Percentiles rank a stretch among this genome's conserved stretches.
phyloP scores from a whole-genome alignment of 768 basidiomycete genomes.

The Russula ochroleuca region DNA sequence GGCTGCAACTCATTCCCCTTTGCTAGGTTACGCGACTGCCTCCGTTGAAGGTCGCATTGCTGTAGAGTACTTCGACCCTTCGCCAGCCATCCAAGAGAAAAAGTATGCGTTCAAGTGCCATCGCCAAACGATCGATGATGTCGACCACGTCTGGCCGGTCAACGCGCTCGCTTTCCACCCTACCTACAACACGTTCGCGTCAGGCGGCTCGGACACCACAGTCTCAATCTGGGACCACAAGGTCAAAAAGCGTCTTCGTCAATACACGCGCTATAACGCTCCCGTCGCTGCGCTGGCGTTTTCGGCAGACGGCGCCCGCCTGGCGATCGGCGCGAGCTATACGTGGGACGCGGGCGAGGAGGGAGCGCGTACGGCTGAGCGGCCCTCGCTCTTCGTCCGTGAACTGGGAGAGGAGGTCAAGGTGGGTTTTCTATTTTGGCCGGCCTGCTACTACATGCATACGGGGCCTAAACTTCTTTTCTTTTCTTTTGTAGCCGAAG shows the following conservation, averaged over 20 bases:
- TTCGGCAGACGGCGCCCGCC: constrained; percentile 73
- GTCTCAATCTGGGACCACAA: constrained; percentile 98
- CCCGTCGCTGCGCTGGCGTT: constrained; percentile 79
- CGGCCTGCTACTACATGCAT: neutral
- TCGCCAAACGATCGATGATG: constrained; percentile 80
- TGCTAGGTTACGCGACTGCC: constrained; percentile 81
- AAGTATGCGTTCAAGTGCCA: constrained; percentile 99
- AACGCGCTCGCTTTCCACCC: constrained; percentile 95
- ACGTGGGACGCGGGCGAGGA: constrained; percentile 86
- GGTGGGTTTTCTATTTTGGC: constrained; percentile 38
- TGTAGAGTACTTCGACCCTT: constrained; percentile 93
- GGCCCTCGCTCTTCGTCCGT: constrained; percentile 44
- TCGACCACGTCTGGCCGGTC: constrained; percentile 96
- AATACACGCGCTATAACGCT: constrained; percentile 74
- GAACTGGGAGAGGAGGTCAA: constrained; percentile 75
- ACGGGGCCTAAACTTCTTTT: neutral
- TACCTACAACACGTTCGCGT: constrained; percentile 90
- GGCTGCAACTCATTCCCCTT: constrained; percentile 52
- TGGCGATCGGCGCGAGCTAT: constrained; percentile 84
- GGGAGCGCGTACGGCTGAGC: constrained; percentile 58
- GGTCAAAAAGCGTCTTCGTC: constrained; percentile 90
- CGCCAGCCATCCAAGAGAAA: constrained; percentile 68
- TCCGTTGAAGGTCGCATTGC: constrained; percentile 96
- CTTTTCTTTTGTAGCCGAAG: constrained; percentile 4
- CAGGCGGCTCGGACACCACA: constrained; percentile 89